Conservation (phyloP, 2,329 filamentous ascomycete species). For the Fusarium luffae region DNA sequence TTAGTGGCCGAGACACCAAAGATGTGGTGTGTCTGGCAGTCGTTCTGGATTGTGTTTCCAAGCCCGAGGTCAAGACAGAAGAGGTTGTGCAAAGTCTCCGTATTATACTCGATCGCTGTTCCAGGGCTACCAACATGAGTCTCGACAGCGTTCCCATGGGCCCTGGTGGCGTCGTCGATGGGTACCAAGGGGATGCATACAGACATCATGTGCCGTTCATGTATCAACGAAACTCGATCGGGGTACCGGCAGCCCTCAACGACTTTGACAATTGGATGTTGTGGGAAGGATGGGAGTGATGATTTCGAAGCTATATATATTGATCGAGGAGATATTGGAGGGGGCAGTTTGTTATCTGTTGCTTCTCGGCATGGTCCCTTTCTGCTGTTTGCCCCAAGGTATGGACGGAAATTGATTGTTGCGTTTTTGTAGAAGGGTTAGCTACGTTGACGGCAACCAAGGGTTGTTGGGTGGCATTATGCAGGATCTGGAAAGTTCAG, state of each 20-base stretch:
- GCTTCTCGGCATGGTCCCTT: slow-evolving; percentile 2
- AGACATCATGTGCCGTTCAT: slow-evolving; percentile 46
- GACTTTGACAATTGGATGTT: slow-evolving; percentile 53
- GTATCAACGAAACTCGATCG: slow-evolving; percentile 47
- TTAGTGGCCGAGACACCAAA: slow-evolving; percentile 62
- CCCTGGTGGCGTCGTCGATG: slow-evolving; percentile 22
- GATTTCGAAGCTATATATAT: background rate
- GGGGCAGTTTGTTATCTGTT: background rate
- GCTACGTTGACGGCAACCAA: slow-evolving; percentile 24
- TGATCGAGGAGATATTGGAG: background rate
- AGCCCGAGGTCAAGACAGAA: slow-evolving; percentile 54
- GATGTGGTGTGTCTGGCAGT: slow-evolving; percentile 62
- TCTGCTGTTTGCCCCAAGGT: slow-evolving; percentile 22
- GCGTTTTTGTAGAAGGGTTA: slow-evolving; percentile 31
- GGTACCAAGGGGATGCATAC: slow-evolving; percentile 45
- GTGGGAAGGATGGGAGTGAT: slow-evolving; percentile 55
- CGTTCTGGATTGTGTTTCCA: slow-evolving; percentile 59
- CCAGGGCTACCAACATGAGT: slow-evolving; percentile 57
- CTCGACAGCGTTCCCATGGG: slow-evolving; percentile 50
- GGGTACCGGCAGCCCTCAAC: slow-evolving; percentile 43
- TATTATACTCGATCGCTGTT: slow-evolving; percentile 57
- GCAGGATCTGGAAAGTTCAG: slow-evolving; percentile 29
- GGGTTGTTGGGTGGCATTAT: slow-evolving; percentile 16
- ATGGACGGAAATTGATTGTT: slow-evolving; percentile 1
- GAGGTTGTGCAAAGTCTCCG: slow-evolving; percentile 56